Base-by-base conservation (phyloP, 371 early-diverging fungal genomes). In the Syncephalastrum racemosum region DNA sequence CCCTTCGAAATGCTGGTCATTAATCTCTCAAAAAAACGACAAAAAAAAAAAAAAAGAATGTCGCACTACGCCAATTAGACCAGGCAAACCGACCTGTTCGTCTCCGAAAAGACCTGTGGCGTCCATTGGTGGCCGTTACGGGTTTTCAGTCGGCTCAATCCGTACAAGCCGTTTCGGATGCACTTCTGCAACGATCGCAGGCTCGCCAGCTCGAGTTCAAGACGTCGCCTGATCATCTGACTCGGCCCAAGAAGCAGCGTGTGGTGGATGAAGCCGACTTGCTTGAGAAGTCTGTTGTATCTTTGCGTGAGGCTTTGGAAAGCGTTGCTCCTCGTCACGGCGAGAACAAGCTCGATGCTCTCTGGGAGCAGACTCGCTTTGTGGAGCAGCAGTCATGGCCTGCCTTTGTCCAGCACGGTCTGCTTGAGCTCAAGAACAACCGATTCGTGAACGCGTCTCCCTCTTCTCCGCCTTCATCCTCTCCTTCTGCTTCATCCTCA, bases 21-120 rank as follows among this genome's bases (percentile, higher is more conserved):
- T 27, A 44, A 44, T 27, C 12, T 31, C 36, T 10, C 25, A 31
- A 31, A 7, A 31, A 31, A 31, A n/a, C n/a, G n/a, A n/a, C 27
- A 27, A 1, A 6, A 4, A 46, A 36, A n/a, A 15, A 12, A 18
- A n/a, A 13, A 18, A 66, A 83, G 83, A 78, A 67, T 58, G 73
- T 74, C 53, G 55, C 58, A 19, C 61, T 81, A 36, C 71, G 56
- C 48, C 70, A 75, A 69, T 57, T 72, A 45, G 65, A 76, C 59
- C 46, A 63, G 56, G 59, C 59, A 6, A 52, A 45, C 27, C 74
- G 73, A 45, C 82, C 81, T 24, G 58, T 71, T 10, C 73, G 67
- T 25, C 71, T 84, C 24, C 75, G 85, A 68, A 82, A 75, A 44
- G 85, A 84, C 49, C 69, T 75, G 50, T 84, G 85, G 85, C 80